Evolutionary conservation across 345 rosid genomes (phyloP), one percentile per base, ranked within the genome.

Genomic region (Anastatica hierochuntica): DNA sequence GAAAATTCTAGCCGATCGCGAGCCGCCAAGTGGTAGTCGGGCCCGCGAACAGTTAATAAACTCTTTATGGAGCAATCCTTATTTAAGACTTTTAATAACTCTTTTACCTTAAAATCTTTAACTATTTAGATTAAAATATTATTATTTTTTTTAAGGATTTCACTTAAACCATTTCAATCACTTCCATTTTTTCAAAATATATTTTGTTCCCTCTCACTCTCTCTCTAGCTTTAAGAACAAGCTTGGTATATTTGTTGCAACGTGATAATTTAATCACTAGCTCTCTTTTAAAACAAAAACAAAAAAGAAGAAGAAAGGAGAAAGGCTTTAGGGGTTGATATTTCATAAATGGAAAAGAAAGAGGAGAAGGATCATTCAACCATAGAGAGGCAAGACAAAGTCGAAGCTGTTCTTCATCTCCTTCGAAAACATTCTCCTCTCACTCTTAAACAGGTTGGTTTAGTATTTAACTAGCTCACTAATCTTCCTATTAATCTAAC

Each of bases 391-490:
- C 29, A 58, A 13, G 61, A 67, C 39, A 85, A 76, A 70, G 72
- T 78, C 30, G 85, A 81, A 74, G 75, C 90, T 53, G 97, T 88
- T 64, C 80, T 85, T 42, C 62, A 79, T 31, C 74, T 81, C 42
- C 77, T 92, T 35, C 68, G 82, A 29, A 88, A 83, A 76, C 97
- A 94, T 56, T 63, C 87, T 56, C 82, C 88, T 34, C 84, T 94
- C 43, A 74, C 97, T 31, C 77, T 79, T 12, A 94, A 88, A 59
- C 99, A 94, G 94, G 99, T 65, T 26, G 6, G 58, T 26, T 49
- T 74, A 6, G 9, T 10, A 5, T 1, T 26, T 18, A 4, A 5
- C 14, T 18, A 26, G 2, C 20, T 18, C n/a, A 40, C 43, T 47
- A 3, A 14, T 64, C 15, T 31, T 30, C 16, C 3, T 29, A 9